Evolutionary conservation across 345 rosid species (phyloP), one percentile per base, ranked within the genome.

Genomic region (Citrus australasica): DNA sequence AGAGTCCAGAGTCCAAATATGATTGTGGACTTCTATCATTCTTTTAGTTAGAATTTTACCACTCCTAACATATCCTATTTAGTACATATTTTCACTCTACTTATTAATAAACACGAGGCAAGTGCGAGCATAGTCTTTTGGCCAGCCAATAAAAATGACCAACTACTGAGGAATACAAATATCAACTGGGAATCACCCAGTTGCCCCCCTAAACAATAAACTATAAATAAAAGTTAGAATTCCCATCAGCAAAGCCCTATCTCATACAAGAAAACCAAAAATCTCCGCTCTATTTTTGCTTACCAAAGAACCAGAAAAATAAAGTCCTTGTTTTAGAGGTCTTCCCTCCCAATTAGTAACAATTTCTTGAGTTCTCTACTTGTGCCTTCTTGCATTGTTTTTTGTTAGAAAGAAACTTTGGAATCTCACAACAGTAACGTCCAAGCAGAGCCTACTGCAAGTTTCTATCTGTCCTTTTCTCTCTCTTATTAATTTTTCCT

Each of bases 401-500:
- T 6, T 37, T 37, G 8, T 37, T 37, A 37, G 38, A 37, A 6
- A 37, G 38, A 37, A 37, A 37, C 38, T 7, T 37, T 6, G 38
- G 82, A 75, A 84, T 84, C 80, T 69, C 64, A 62, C 35, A 63
- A 71, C 80, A 80, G 77, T 69, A 78, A 67, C 33, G 67, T 69
- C 73, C 55, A 75, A 55, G 75, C 19, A 28, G 70, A 76, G 38
- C 73, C 79, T 22, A 69, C 30, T 35, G 32, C 65, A 62, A 64
- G 73, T 65, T 70, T 71, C 63, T 63, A 35, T 17, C 60, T 69
- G 71, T 56, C 78, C 21, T 58, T 72, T 56, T 64, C 59, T 27
- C 16, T 60, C 62, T 51, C 73, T 38, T 37, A 51, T 68, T 55
- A 59, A 30, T 32, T 9, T 53, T 71, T 46, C 75, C 68, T 56